phyloP scores from a whole-genome alignment of 2,329 filamentous ascomycete species.

The Colletotrichum sp. region DNA sequence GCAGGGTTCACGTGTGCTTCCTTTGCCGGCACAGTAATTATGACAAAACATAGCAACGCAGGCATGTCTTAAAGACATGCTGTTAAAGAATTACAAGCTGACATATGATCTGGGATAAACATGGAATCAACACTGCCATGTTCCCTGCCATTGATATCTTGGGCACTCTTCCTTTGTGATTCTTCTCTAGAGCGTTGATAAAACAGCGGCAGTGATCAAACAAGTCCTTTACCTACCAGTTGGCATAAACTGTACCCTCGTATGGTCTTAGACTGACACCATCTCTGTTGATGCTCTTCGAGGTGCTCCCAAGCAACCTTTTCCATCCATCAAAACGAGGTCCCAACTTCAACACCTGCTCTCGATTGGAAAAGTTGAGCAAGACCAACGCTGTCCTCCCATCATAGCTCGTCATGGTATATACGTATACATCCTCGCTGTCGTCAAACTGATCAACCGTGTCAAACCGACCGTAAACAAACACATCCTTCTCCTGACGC shows the following conservation, averaged over 20 bases:
- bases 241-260: background rate
- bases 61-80: background rate
- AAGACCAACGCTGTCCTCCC: constrained; percentile 23
- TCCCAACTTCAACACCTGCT: background rate
- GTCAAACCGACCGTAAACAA: constrained; percentile 24
- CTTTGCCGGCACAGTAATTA: background rate
- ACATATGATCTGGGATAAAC: background rate
- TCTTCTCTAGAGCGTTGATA: background rate
- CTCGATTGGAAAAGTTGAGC: constrained; percentile 16
- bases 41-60: background rate
- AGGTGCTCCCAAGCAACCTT: background rate
- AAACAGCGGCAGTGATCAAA: background rate
- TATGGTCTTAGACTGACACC: background rate
- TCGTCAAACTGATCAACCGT: background rate
- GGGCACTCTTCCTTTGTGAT: background rate
- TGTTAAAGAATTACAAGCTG: background rate
- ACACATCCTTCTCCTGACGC: constrained; percentile 22
- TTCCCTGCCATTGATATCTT: background rate
- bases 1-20: background rate
- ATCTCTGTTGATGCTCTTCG: background rate
- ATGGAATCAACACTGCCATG: background rate
- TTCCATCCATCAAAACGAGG: background rate
- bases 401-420: constrained; percentile 25
- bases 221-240: background rate
- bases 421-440: constrained; percentile 24